Evolutionary conservation across 305 asterid genomes (phyloP).

Genomic region (Solanum aculeatissimum): DNA sequence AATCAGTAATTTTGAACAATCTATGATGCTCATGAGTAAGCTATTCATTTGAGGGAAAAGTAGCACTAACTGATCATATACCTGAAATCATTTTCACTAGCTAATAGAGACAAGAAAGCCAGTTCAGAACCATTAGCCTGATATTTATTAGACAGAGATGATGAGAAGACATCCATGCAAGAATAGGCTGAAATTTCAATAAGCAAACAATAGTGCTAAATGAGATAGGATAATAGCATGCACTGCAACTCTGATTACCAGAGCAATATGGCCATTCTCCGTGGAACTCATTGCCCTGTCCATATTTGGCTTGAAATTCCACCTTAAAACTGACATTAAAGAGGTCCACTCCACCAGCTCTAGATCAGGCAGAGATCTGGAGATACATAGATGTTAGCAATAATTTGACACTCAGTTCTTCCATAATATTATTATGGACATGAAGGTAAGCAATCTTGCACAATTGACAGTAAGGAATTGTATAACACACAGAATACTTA

Average conservation of each 20-base stretch:
- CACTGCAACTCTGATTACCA: slow-evolving; percentile 32
- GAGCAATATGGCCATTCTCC: slow-evolving; percentile 45
- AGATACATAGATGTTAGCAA: slow-evolving; percentile 7
- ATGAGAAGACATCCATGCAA: not conserved
- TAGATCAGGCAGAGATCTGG: slow-evolving; percentile 87
- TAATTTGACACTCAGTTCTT: not conserved
- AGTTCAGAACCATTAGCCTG: slow-evolving; percentile 78
- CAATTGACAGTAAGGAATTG: not conserved
- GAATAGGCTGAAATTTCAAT: not conserved
- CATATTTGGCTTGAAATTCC: slow-evolving; percentile 78
- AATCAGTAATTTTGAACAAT: not conserved
- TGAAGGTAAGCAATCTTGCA: not conserved
- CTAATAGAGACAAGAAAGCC: slow-evolving; percentile 61
- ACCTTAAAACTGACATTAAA: slow-evolving; percentile 53
- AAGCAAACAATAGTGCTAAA: not conserved
- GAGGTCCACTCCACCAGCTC: slow-evolving; percentile 61
- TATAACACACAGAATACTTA: not conserved
- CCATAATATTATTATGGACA: not conserved
- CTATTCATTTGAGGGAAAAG: slow-evolving; percentile 8
- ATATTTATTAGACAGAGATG: not conserved
- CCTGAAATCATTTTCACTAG: slow-evolving; percentile 71
- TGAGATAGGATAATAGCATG: not conserved
- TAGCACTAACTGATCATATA: slow-evolving; percentile 13
- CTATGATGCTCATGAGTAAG: not conserved
- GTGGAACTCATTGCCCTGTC: slow-evolving; percentile 56